phyloP scores from a whole-genome alignment of 176 grass and related monocot genomes.

The Guadua angustifolia region DNA sequence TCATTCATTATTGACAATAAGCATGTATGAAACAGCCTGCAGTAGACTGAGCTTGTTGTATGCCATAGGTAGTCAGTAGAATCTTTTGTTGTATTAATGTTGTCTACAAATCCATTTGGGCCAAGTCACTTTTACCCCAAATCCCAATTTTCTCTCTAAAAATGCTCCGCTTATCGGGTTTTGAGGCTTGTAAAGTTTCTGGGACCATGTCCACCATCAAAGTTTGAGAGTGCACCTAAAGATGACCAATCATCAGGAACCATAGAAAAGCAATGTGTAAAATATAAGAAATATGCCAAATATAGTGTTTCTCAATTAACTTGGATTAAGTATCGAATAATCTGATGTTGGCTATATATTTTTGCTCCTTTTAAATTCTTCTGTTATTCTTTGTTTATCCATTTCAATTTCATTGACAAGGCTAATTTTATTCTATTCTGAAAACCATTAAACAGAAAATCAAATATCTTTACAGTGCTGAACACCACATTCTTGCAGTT shows the following conservation, averaged over 20 bases:
- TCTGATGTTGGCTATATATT: too few relatives aligned
- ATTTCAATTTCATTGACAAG: conserved; percentile 19
- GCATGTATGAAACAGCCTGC: conserved; percentile 23
- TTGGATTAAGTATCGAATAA: too few relatives aligned
- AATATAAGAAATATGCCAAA: too few relatives aligned
- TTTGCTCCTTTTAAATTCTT: not conserved
- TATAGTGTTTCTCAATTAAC: too few relatives aligned
- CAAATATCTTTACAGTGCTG: conserved; percentile 81
- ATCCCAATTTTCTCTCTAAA: too few relatives aligned
- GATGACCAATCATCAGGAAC: too few relatives aligned
- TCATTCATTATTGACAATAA: conserved; percentile 9
- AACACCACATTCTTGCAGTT: conserved; percentile 95
- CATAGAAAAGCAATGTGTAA: too few relatives aligned
- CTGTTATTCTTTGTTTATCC: conserved; percentile 10
- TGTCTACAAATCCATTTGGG: conserved; percentile 73
- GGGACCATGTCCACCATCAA: too few relatives aligned
- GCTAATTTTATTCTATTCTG: conserved; percentile 2
- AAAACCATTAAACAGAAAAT: conserved; percentile 2
- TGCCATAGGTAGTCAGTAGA: conserved; percentile 98
- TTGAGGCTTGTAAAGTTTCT: too few relatives aligned
- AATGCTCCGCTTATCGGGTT: too few relatives aligned
- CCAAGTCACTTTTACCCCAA: too few relatives aligned
- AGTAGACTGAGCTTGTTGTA: conserved; percentile 74
- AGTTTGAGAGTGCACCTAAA: too few relatives aligned
- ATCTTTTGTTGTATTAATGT: conserved; percentile 97